phyloP scores from a whole-genome alignment of 1,284 basidiomycete genomes.

The Psilocybe mexicana region DNA sequence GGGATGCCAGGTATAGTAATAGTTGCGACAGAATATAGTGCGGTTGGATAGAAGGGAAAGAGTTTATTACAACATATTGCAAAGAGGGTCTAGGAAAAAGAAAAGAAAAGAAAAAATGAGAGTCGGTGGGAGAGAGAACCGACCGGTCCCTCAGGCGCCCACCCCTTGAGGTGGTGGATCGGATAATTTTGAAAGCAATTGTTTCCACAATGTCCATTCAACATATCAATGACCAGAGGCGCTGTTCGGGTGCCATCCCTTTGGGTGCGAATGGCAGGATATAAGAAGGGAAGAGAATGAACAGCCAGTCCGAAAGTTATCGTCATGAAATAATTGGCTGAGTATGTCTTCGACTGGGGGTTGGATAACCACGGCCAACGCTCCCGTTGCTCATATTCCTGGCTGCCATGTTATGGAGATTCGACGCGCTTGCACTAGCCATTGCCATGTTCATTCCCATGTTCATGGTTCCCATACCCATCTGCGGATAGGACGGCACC shows the following conservation, averaged over 20 bases:
- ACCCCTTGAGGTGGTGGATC: not conserved
- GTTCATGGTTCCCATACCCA: conserved; percentile 1
- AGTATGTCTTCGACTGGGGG: not conserved
- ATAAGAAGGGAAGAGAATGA: not conserved
- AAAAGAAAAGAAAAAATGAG: not conserved
- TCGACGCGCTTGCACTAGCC: not conserved
- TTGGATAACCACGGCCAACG: not conserved
- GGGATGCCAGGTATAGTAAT: not conserved
- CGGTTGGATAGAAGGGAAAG: not conserved
- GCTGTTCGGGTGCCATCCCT: not conserved
- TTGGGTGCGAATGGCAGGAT: not conserved
- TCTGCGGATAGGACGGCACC: conserved; percentile 2
- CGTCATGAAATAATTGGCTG: not conserved
- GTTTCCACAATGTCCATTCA: not conserved
- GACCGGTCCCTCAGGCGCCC: not conserved
- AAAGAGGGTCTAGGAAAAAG: not conserved
- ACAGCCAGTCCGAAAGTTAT: not conserved
- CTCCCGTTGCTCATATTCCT: not conserved
- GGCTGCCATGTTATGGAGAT: not conserved
- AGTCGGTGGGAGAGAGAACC: not conserved
- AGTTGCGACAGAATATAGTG: not conserved
- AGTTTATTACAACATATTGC: not conserved
- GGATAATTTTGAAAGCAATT: not conserved
- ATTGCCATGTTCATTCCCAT: not conserved
- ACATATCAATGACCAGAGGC: not conserved